These are phyloP conservation scores for Barnettozyma siamensis DNA, from an alignment of 805 yeast species.

Conservation along the genomic window DNA sequence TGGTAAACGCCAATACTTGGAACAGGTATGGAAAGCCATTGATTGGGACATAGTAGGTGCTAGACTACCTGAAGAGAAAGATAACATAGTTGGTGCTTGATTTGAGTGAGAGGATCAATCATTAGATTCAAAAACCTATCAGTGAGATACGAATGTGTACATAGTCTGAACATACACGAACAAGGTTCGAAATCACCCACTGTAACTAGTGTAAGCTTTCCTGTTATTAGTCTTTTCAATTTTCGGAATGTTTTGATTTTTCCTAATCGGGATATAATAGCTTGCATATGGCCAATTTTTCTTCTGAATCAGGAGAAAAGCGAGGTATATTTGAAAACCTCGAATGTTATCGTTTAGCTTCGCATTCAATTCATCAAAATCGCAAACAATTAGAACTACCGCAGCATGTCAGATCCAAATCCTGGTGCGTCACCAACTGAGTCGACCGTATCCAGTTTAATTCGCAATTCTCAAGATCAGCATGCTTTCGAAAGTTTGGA, in stretches of 20 bases:
- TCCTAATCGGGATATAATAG: slow-evolving; percentile 4
- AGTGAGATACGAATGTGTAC: not conserved
- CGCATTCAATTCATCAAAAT: too few species aligned
- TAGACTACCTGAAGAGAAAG: slow-evolving; percentile 6
- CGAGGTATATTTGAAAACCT: not conserved
- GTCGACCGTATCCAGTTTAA: slow-evolving; percentile 6
- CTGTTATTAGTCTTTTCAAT: not conserved
- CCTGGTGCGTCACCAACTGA: not conserved
- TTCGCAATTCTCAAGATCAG: slow-evolving; percentile 3
- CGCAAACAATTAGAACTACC: too few species aligned
- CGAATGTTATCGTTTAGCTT: too few species aligned
- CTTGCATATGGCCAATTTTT: not conserved
- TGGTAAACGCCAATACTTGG: slow-evolving; percentile 60
- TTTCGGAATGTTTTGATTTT: slow-evolving; percentile 5
- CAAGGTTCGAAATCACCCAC: not conserved
- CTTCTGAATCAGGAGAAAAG: not conserved
- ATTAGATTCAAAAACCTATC: not conserved
- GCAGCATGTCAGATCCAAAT: not conserved
- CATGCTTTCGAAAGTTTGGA: slow-evolving; percentile 1
- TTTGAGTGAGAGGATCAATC: too few species aligned
- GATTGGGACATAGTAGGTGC: slow-evolving; percentile 65
- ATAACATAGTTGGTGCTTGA: not conserved
- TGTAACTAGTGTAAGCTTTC: too few species aligned
- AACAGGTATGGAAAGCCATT: slow-evolving; percentile 62
- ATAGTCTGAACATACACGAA: not conserved